Base-by-base conservation (phyloP, 108 stramenopile species). In the Craspedostauros australis region DNA sequence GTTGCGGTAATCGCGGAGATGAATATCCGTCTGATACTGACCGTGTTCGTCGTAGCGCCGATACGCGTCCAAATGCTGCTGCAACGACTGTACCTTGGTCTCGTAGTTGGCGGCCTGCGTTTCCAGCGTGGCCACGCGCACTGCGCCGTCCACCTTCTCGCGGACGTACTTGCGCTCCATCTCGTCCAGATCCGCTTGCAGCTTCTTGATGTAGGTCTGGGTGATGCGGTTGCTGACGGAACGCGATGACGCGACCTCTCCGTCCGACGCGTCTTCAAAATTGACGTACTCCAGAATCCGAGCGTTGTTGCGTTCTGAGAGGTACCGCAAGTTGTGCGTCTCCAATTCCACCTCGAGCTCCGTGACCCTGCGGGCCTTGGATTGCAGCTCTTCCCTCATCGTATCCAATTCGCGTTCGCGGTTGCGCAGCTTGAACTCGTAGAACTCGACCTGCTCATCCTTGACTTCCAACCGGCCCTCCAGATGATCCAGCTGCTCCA, bases 321-420 rank as follows among this genome's bases (percentile, higher is more conserved):
- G 37, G 28, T 40, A 53, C 38, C 39, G 45, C 0, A 45, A 46
- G 29, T 70, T 61, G 32, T 62, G 60, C 37, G 53, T 24, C 23
- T 70, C 68, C 27, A 70, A 50, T 19, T 62, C 42, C 12, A 70
- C 38, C 26, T 70, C 48, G 4, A 56, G 33, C 45, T 57, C 51
- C 1, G 23, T 19, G 7, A 28, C 44, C 21, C 49, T 4, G 2
- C 59, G 50, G 7, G 8, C 29, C 12, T n/a, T 14, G 5, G 23
- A 23, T 0, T 23, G 19, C 25, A 50, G 14, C 1, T 60, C 59
- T 6, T 50, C 26, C 23, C 2, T 39, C 12, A 60, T 8, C 23
- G 14, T 44, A 23, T 54, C 21, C 30, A 28, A 19, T 54, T 29
- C 23, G 23, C 46, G 27, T 1, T 60, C 56, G 51, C 52, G 37